phyloP scores from a whole-genome alignment of 192 early-diverging fungal genomes.

The Podila epicladia region DNA sequence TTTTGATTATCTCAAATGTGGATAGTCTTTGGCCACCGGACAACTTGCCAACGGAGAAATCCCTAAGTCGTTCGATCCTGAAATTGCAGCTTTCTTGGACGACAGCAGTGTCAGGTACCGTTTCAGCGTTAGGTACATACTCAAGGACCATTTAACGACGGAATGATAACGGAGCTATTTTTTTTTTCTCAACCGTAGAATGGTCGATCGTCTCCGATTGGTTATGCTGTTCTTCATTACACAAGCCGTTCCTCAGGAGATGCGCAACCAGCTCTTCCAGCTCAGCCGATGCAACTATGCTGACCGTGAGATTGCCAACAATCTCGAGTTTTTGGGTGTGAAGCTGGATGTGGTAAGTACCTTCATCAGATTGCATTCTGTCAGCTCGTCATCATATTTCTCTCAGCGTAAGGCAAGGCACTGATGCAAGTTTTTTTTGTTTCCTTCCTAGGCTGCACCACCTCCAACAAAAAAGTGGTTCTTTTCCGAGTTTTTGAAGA shows the following conservation, averaged over 20 bases:
- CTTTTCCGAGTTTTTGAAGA: conserved; percentile 35
- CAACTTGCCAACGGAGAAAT: conserved; percentile 73
- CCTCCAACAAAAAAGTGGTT: conserved; percentile 45
- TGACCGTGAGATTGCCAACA: conserved; percentile 43
- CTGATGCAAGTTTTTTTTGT: neutral
- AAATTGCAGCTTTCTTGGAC: conserved; percentile 80
- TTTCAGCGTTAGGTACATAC: neutral
- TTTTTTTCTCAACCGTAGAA: conserved; percentile 63
- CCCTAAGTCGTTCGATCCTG: conserved; percentile 74
- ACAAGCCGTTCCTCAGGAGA: conserved; percentile 37
- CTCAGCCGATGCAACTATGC: conserved; percentile 43
- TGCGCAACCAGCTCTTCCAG: conserved; percentile 41
- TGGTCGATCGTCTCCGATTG: conserved; percentile 59
- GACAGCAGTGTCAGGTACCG: conserved; percentile 64
- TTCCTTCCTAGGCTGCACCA: conserved; percentile 23
- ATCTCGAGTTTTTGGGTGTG: conserved; percentile 44
- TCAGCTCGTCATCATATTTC: neutral
- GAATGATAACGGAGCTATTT: neutral
- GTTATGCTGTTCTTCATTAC: conserved; percentile 47
- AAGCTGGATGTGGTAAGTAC: conserved; percentile 42
- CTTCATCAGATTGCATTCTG: neutral
- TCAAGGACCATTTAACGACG: neutral
- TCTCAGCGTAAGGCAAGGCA: neutral
- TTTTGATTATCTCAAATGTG: neutral
- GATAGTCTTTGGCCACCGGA: conserved; percentile 68